Percentiles rank a stretch among this genome's conserved stretches.
These are phyloP conservation scores for Penicillium psychrofluorescens DNA, from an alignment of 495 filamentous ascomycete species.

Conservation along the genomic window DNA sequence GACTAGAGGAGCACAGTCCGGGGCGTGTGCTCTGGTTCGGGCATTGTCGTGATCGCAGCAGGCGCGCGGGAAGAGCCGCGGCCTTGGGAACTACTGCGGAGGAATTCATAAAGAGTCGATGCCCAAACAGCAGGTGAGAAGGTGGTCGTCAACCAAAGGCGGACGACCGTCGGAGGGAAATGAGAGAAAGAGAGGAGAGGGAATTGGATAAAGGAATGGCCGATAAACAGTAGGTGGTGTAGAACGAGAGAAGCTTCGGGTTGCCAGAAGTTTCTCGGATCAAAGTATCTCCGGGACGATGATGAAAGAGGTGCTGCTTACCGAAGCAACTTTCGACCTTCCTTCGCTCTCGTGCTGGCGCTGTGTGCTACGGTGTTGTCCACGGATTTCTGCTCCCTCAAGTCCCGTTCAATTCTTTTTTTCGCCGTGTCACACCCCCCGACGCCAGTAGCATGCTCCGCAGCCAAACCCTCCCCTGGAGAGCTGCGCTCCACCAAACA, in stretches of 20 bases:
- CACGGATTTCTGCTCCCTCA: conserved; percentile 1
- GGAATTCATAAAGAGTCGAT: conserved; percentile 31
- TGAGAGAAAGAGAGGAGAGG: neutral
- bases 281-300: conserved; percentile 17
- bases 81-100: conserved; percentile 39
- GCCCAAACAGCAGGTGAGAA: conserved; percentile 8
- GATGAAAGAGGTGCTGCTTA: conserved; percentile 30
- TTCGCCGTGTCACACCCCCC: conserved; percentile 2
- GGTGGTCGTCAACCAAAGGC: neutral
- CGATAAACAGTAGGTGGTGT: neutral
- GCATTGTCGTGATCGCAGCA: conserved; percentile 33
- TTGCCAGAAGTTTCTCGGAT: conserved; percentile 24
- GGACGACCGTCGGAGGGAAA: neutral
- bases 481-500: conserved; percentile 44
- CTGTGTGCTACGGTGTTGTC: conserved; percentile 8
- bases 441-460: conserved; percentile 42
- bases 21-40: conserved; percentile 21
- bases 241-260: conserved; percentile 28
- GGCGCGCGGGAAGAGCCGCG: conserved; percentile 37
- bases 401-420: neutral
- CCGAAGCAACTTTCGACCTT: conserved; percentile 24
- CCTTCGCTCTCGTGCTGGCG: conserved; percentile 7
- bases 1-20: conserved; percentile 13
- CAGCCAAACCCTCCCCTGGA: conserved; percentile 49
- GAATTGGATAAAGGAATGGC: neutral